Evolutionary conservation across 1,139 yeast genomes (phyloP).

Genomic region (Candida sanyaensis): DNA sequence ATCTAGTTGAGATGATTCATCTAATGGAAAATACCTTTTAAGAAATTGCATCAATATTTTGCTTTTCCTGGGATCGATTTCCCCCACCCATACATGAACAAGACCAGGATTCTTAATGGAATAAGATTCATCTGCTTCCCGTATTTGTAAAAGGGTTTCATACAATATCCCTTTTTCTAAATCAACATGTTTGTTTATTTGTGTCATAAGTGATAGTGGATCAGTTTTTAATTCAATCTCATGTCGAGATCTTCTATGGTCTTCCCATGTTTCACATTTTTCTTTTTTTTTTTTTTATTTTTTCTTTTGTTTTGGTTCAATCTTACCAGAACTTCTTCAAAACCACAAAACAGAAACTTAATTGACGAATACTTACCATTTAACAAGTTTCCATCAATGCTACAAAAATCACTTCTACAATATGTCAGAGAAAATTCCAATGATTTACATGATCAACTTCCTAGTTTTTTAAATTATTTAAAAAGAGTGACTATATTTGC

Average conservation of each 20-base stretch:
- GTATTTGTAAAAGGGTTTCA: constrained; percentile 50
- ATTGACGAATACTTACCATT: too few species aligned
- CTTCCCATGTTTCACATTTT: neutral
- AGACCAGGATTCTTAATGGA: constrained; percentile 29
- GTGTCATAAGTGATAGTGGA: neutral
- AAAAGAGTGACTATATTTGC: constrained; percentile 4
- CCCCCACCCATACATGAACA: constrained; percentile 59
- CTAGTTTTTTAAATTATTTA: constrained; percentile 12
- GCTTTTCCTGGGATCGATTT: constrained; percentile 31
- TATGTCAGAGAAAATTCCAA: neutral
- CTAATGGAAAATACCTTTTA: constrained; percentile 29
- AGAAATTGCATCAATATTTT: constrained; percentile 29
- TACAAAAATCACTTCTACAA: neutral
- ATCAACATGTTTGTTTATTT: constrained; percentile 31
- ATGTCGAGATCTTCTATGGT: neutral
- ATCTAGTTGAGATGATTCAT: constrained; percentile 18
- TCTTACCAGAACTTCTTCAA: neutral
- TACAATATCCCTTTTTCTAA: constrained; percentile 51
- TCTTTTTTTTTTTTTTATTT: constrained; percentile 4
- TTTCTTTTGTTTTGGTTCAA: neutral
- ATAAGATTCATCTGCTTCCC: constrained; percentile 22
- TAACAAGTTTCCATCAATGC: neutral
- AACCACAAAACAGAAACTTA: too few species aligned
- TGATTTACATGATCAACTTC: constrained; percentile 3
- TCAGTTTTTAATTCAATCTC: neutral